Percentiles rank a stretch among this genome's conserved stretches.
Conservation (phyloP, 108 stramenopile genomes). For the Ochromonas danica region DNA sequence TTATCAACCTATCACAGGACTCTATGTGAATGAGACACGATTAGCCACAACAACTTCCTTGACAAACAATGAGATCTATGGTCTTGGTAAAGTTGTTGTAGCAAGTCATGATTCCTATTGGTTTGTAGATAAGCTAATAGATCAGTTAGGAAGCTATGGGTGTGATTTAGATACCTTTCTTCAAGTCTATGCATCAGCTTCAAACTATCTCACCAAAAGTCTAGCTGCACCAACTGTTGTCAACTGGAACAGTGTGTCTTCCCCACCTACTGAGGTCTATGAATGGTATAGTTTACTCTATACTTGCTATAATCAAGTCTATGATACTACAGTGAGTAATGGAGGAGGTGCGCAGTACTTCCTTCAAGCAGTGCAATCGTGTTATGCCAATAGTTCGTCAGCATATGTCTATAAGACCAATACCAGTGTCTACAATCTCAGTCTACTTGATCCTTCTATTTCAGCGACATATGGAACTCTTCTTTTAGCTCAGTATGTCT, state of each 20-base stretch:
- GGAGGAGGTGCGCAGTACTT: conserved; percentile 13
- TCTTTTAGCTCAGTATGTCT: not conserved
- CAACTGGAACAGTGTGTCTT: not conserved
- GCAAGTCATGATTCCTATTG: not conserved
- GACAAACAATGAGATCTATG: not conserved
- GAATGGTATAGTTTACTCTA: not conserved
- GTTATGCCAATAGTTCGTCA: not conserved
- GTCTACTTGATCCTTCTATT: not conserved
- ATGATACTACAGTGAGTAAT: not conserved
- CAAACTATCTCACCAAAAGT: not conserved
- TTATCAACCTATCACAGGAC: not conserved
- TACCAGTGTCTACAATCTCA: not conserved
- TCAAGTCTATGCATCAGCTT: not conserved
- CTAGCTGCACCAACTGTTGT: not conserved
- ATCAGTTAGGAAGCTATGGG: not conserved
- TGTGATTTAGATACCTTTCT: not conserved
- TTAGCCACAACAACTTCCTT: too few species aligned
- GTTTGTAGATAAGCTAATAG: not conserved
- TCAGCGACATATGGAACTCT: not conserved
- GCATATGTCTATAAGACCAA: not conserved
- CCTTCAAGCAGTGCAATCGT: not conserved
- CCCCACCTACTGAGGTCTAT: not conserved
- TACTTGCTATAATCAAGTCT: not conserved
- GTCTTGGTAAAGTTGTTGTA: not conserved
- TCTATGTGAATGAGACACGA: conserved; percentile 4